Percentiles rank a stretch among this genome's conserved stretches.
Conservation (phyloP, 192 early-diverging fungal species). For the Backusella sp. region DNA sequence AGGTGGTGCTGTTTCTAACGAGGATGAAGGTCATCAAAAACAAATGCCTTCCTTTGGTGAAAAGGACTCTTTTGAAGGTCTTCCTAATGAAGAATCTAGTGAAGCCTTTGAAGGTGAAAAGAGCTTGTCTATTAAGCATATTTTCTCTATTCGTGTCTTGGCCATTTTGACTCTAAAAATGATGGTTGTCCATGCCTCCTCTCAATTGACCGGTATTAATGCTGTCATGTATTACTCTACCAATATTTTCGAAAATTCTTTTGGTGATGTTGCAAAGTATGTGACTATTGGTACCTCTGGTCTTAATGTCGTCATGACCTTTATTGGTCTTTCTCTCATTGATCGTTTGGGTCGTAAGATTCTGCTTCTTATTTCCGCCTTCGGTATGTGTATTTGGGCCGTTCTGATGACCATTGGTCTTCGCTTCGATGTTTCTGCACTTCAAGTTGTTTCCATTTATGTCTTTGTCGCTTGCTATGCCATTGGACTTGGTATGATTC, state of each 20-base stretch:
- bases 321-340: constrained; percentile 51
- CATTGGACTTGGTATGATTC: constrained; percentile 55
- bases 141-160: constrained; percentile 30
- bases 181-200: constrained; percentile 50
- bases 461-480: constrained; percentile 56
- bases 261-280: constrained; percentile 45
- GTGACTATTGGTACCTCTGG: constrained; percentile 55
- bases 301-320: constrained; percentile 56
- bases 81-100: not conserved
- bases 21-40: constrained; percentile 1
- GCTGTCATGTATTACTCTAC: constrained; percentile 63
- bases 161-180: constrained; percentile 51
- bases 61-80: constrained; percentile 10
- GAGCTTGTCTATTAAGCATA: constrained; percentile 24
- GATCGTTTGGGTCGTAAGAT: constrained; percentile 62
- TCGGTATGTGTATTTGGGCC: constrained; percentile 63
- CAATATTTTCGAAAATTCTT: constrained; percentile 57
- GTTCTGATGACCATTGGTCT: constrained; percentile 38
- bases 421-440: constrained; percentile 13
- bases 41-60: not conserved
- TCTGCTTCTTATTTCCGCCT: constrained; percentile 52
- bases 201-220: constrained; percentile 68
- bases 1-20: constrained; percentile 17
- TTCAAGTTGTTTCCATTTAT: constrained; percentile 38
- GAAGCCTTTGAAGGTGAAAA: constrained; percentile 13